Evolutionary conservation across 108 stramenopile species (phyloP), one percentile per base, ranked within the genome.

Genomic region (Cyclotella choctawhatcheeana): DNA sequence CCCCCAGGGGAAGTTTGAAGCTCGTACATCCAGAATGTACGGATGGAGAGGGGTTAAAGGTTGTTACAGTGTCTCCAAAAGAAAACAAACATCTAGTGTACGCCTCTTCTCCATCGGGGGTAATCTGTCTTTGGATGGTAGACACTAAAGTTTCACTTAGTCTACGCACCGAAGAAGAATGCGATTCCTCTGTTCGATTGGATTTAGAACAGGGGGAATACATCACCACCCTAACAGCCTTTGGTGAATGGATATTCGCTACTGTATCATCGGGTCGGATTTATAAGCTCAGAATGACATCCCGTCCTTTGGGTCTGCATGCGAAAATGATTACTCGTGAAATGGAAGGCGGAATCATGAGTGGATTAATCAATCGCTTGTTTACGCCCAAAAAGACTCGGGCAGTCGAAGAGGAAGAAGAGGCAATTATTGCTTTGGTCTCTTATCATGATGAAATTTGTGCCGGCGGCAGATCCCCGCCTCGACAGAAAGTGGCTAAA

Each of bases 361-460:
- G 76, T 30, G 76, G 76, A 31, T 37, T 69, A 29, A 69, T 65
- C 55, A 58, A 69, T 45, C 34, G 44, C 40, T 35, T 77, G 22
- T 60, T 66, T 48, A 69, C 76, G 18, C 68, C 76, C 17, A 61
- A 59, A 18, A 69, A 69, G 40, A 68, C 54, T 32, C 17, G 3
- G 16, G 32, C 1, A 12, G 45, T 13, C 2, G 48, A 61, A 35
- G 21, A 27, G 31, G 47, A 61, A 1, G 22, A 53, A 27, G 52
- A 43, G 13, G 67, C 25, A 5, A 76, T 68, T 21, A 67, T 62
- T 10, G 67, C 67, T 26, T 31, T 68, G 37, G n/a, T 68, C n/a
- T 48, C 75, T 0, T 48, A 5, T 30, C 34, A 21, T 27, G 43
- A 12, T 26, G 40, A 26, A 64, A 44, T 5, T 30, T 55, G 40